Evolutionary conservation across 495 filamentous ascomycete species (phyloP), one percentile per base, ranked within the genome.

Genomic region (Xylaria castorea): DNA sequence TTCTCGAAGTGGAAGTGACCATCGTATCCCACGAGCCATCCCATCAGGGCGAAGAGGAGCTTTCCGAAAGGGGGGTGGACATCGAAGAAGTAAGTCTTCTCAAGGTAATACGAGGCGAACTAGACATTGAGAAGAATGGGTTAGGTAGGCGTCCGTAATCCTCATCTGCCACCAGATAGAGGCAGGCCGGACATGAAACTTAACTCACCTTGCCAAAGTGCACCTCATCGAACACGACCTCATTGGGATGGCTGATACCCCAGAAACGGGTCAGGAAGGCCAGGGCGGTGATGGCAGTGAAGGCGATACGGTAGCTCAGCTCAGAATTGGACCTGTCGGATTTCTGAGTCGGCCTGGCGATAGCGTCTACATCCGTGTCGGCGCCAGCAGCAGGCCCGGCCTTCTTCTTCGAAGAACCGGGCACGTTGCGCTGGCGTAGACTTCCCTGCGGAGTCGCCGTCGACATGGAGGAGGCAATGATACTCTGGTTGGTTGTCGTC

Each of bases 11-110:
- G 89, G 83, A 98, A 99, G 77, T 95, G 91, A 72, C 96, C 96
- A 84, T 98, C 94, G 79, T 97, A 99, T 76, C 96, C 96, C 25
- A 91, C 89, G 68, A 99, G 87, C 95, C 95, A 99, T 75, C 96
- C 96, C 86, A 97, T 94, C 48, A 98, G 88, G 70, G 96, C 96
- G 79, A 94, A 93, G 61, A 94, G 88, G 74, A 94, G 91, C 83
- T 94, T 94, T 81, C 93, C 96, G 76, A 99, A 97, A 11, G 96
- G 96, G 61, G 96, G 96, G 82, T 99, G 96, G 57, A 99, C 96
- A 87, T 99, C 96, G 89, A 99, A 99, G 89, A 99, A 99, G 85
- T 98, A 99, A 38, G 94, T 98, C 80, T 94, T 91, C 84, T 98
- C 92, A 48, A 99, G 91, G 79, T 99, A 99, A 83, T 98, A 97